Percentiles rank a stretch among this genome's conserved stretches.
These are phyloP conservation scores for Beta vulgaris DNA, from an alignment of 148 eudicot species.

Conservation along the genomic window DNA sequence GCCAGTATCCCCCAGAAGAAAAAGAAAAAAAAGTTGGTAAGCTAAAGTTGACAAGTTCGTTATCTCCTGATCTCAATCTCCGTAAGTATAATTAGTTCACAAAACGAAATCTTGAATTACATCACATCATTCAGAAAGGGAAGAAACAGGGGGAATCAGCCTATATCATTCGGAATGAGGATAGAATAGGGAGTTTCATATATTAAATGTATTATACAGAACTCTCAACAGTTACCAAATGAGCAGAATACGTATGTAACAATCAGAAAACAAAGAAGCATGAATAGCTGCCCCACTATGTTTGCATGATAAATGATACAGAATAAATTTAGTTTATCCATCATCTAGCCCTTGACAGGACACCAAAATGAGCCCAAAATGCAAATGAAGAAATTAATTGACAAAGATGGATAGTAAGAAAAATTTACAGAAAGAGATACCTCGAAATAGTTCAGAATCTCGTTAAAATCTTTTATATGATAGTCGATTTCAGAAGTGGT, in stretches of 20 bases:
- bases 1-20: too few relatives aligned
- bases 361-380: not conserved
- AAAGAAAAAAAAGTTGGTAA: too few relatives aligned
- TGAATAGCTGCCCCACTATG: not conserved
- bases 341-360: not conserved
- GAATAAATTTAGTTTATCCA: not conserved
- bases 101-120: not conserved
- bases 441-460: constrained; percentile 66
- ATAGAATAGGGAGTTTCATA: not conserved
- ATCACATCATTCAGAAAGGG: not conserved
- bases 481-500: constrained; percentile 50
- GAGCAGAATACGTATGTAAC: not conserved
- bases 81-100: not conserved
- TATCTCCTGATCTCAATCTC: not conserved
- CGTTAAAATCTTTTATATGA: constrained; percentile 65
- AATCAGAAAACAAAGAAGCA: not conserved
- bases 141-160: not conserved
- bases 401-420: not conserved
- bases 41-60: not conserved
- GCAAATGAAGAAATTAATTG: not conserved
- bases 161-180: not conserved
- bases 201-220: not conserved
- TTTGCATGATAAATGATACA: not conserved
- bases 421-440: constrained; percentile 31
- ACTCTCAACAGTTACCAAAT: not conserved